Base-by-base conservation (phyloP, 352 stramenopile genomes). In the Lagenidium sp. region DNA sequence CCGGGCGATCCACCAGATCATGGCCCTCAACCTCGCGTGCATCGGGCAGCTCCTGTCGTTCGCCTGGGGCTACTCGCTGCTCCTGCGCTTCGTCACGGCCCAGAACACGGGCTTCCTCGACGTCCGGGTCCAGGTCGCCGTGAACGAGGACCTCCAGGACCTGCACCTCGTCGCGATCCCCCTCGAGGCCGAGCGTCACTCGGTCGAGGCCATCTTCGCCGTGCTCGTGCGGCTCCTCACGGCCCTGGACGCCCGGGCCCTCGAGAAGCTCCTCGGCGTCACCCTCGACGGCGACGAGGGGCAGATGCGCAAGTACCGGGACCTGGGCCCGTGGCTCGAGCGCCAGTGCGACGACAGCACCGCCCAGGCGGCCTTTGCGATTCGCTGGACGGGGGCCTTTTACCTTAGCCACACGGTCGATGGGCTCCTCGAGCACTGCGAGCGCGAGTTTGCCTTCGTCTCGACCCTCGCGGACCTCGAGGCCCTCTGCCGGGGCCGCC, bases 231-330 rank as follows among this genome's bases (percentile, higher is more conserved):
- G 51, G 19, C 32, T 48, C n/a, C 44, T 78, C n/a, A 57, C 42
- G 4, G 47, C 48, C 2, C 31, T 74, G 2, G 65, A 78, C 36
- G 25, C 56, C 2, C 60, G 53, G 1, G 63, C 60, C 0, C 23
- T 74, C 18, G 56, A 73, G 25, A 78, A 71, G 38, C 25, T 78
- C n/a, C 44, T 78, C 12, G 65, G 65, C 23, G 41, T 78, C 26
- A 69, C 60, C 4, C 41, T 78, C 10, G 65, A 78, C 10, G 65
- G 65, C n/a, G 65, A 78, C 28, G 59, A 60, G 44, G 65, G 57
- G 34, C 62, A 78, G 41, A 71, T 73, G 59, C 39, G 54, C 21
- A 51, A 51, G 40, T 73, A 63, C 48, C 52, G 58, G 24, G 31
- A 44, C 15, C 43, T 78, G 15, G 62, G 44, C 13, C 18, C 16